A percentile compares a stretch with the other conserved stretches of the same genome.
Conservation (phyloP, 2,329 filamentous ascomycete genomes). For the Emericellopsis atlantica region DNA sequence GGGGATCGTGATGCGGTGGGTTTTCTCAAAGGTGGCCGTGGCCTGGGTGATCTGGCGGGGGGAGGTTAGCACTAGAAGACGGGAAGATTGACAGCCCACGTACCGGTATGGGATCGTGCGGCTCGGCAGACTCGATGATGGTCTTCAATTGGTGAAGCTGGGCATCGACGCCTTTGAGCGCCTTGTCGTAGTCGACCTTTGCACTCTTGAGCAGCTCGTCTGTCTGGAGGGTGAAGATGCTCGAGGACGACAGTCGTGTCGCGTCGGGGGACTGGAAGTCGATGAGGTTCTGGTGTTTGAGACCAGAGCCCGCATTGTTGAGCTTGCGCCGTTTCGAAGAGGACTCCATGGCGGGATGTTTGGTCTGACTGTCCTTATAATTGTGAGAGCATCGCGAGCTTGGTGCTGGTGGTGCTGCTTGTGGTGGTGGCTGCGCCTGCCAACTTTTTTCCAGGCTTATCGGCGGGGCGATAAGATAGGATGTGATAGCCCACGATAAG, state of each 20-base stretch:
- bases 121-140: constrained; percentile 34
- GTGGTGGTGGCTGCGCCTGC: background rate
- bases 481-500: background rate
- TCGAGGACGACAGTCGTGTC: constrained; percentile 30
- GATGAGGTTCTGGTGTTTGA: constrained; percentile 22
- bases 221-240: constrained; percentile 45
- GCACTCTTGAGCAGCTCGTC: constrained; percentile 45
- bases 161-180: constrained; percentile 33
- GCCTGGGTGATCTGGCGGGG: constrained; percentile 53
- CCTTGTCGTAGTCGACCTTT: constrained; percentile 35
- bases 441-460: background rate
- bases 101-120: constrained; percentile 31
- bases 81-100: constrained; percentile 22
- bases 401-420: background rate
- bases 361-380: background rate
- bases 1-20: constrained; percentile 59
- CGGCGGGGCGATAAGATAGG: constrained; percentile 3
- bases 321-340: constrained; percentile 36
- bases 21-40: constrained; percentile 51
- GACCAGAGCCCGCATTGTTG: constrained; percentile 20
- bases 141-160: constrained; percentile 39
- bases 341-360: constrained; percentile 25
- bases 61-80: background rate
- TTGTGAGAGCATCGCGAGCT: background rate
- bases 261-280: constrained; percentile 26